Evolutionary conservation across 2,329 filamentous ascomycete genomes (phyloP).

Genomic region (Neoscytalidium dimidiatum): DNA sequence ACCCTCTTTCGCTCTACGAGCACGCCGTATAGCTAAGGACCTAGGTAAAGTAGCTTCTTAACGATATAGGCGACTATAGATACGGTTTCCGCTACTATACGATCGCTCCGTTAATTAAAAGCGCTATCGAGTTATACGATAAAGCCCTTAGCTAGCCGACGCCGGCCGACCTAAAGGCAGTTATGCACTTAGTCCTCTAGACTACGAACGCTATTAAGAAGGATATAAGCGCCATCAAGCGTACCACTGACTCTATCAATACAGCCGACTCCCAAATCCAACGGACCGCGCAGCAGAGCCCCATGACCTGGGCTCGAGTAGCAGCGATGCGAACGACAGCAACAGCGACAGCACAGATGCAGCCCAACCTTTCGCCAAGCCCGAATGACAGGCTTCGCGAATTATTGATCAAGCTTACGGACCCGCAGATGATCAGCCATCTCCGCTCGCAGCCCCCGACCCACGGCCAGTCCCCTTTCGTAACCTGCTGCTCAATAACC

Average conservation of each 20-base stretch:
- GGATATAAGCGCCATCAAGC: slow-evolving; percentile 2
- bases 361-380: not conserved
- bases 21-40: not conserved
- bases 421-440: not conserved
- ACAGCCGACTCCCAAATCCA: not conserved
- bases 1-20: not conserved
- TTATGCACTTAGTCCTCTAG: not conserved
- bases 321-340: not conserved
- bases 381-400: not conserved
- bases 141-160: not conserved
- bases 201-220: not conserved
- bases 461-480: not conserved
- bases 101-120: not conserved
- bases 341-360: not conserved
- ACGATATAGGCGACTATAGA: not conserved
- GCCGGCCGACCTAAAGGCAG: not conserved
- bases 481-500: slow-evolving; percentile 58
- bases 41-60: not conserved
- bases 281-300: not conserved
- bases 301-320: not conserved
- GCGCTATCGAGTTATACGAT: not conserved
- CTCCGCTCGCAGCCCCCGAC: not conserved
- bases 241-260: not conserved
- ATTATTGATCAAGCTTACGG: not conserved
- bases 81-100: not conserved